Base-by-base conservation (phyloP, 768 basidiomycete genomes). In the Termitomyces sp. region DNA sequence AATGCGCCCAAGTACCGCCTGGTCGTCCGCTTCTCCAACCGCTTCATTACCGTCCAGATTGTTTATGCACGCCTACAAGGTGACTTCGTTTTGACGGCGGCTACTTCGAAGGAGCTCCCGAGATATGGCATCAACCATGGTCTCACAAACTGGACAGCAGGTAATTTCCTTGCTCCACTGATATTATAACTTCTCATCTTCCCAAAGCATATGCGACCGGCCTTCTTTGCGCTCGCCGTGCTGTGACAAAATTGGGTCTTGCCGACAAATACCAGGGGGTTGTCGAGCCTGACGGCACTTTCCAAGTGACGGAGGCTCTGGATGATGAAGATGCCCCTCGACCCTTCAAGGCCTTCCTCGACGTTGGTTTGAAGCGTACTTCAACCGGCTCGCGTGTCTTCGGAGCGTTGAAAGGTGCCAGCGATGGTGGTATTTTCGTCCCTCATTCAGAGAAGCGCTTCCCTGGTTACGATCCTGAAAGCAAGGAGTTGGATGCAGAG, bases 291-390 rank as follows among this genome's bases (percentile, higher is more conserved):
- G 89, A 95, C 68, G 97, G 97, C 60, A 87, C 88, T 27, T 72
- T 96, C 66, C 75, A 78, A 52, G 61, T 94, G 67, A 95, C 88
- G n/a, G 92, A 98, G 75, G 74, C 84, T 50, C 80, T 95, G 56
- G 93, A 92, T 53, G 92, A 84, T 11, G 95, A 98, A 56, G 94
- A 95, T 68, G 92, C 92, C 48, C 95, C 96, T 46, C 85, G 95
- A 57, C 97, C 97, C n/a, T 99, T 99, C 87, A 99, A 98, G 77
- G 86, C 84, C 69, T 99, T 90, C 83, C 93, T 99, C 68, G 97
- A 98, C 71, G 96, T 97, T 73, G 97, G 97, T 76, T 83, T 99
- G 68, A 94, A 87, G 77, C 92, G 95, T 67, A 99, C 97, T 43
- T 95, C 96, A 53, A 98, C 97, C 48, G 97, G 97, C 68, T 88